Percentiles rank a stretch among this genome's conserved stretches.
These are phyloP conservation scores for Acanthamoeba culbertsoni DNA, from an alignment of 208 protist species.

Conservation along the genomic window DNA sequence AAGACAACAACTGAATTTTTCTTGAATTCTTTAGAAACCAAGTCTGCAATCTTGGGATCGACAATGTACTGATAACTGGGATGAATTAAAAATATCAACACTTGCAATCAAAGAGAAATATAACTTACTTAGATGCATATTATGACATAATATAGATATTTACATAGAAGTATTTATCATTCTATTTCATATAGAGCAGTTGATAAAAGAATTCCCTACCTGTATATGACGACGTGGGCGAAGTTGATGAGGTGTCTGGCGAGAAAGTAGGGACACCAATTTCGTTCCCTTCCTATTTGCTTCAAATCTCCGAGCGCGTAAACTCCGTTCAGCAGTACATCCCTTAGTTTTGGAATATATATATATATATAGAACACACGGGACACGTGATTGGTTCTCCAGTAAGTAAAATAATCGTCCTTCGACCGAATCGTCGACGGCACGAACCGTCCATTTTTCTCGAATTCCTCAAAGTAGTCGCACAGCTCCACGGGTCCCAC, in stretches of 20 bases:
- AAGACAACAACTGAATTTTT: constrained; percentile 98
- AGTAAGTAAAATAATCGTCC: not conserved
- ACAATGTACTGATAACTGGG: constrained; percentile 97
- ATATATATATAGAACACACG: not conserved
- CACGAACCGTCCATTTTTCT: constrained; percentile 21
- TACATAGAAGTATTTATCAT: not conserved
- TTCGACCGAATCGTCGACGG: too few relatives aligned
- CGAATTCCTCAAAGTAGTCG: constrained; percentile 79
- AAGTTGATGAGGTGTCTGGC: constrained; percentile 87
- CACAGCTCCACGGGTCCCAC: constrained; percentile 72
- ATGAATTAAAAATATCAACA: not conserved
- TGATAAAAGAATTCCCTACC: not conserved
- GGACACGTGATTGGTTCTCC: too few relatives aligned
- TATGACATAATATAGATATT: not conserved
- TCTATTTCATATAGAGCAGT: not conserved
- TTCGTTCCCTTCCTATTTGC: constrained; percentile 87
- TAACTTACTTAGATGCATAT: not conserved
- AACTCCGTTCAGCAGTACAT: constrained; percentile 89
- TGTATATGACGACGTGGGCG: constrained; percentile 97
- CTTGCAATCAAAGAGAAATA: not conserved
- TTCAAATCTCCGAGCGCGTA: constrained; percentile 96
- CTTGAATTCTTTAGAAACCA: constrained; percentile 90
- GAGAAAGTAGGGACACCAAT: constrained; percentile 92
- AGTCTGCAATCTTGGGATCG: constrained; percentile 95
- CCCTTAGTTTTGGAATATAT: not conserved